A percentile compares a stretch with the other conserved stretches of the same genome.
Evolutionary conservation across 1,139 yeast species (phyloP).

Genomic region (Suhomyces panamericanus): DNA sequence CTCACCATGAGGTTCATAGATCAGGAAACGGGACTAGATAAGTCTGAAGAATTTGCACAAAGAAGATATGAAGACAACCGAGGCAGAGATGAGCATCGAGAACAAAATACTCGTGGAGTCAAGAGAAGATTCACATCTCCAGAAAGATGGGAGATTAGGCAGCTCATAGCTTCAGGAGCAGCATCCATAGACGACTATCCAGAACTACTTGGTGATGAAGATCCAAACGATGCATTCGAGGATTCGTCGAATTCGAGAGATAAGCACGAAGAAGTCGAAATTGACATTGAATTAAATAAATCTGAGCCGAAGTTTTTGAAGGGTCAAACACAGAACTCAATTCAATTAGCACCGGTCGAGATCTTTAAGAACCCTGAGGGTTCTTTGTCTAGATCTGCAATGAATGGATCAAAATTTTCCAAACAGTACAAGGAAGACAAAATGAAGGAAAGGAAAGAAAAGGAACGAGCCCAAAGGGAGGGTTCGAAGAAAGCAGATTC

Average conservation of each 20-base stretch:
- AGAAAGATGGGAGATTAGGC: conserved; percentile 88
- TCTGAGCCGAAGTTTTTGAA: conserved; percentile 72
- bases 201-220: conserved; percentile 51
- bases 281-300: conserved; percentile 72
- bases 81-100: conserved; percentile 15
- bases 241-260: conserved; percentile 25
- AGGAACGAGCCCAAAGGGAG: conserved; percentile 34
- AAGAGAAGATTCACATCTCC: conserved; percentile 70
- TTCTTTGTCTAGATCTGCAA: conserved; percentile 72
- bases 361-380: conserved; percentile 77
- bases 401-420: conserved; percentile 71
- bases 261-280: conserved; percentile 50
- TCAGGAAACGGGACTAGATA: conserved; percentile 62
- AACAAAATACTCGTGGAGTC: conserved; percentile 12
- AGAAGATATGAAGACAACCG: conserved; percentile 28
- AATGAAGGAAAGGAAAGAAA: conserved; percentile 49
- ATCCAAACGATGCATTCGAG: conserved; percentile 36
- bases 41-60: conserved; percentile 20
- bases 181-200: conserved; percentile 70
- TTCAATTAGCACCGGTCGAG: conserved; percentile 52
- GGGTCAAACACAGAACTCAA: conserved; percentile 49
- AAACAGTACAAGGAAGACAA: conserved; percentile 64
- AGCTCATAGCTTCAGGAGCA: conserved; percentile 78
- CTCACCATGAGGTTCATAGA: conserved; percentile 76
- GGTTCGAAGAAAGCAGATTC: conserved; percentile 23